These are phyloP conservation scores for Cucurbita argyrosperma DNA, from an alignment of 306 rosid genomes.

Conservation along the genomic window DNA sequence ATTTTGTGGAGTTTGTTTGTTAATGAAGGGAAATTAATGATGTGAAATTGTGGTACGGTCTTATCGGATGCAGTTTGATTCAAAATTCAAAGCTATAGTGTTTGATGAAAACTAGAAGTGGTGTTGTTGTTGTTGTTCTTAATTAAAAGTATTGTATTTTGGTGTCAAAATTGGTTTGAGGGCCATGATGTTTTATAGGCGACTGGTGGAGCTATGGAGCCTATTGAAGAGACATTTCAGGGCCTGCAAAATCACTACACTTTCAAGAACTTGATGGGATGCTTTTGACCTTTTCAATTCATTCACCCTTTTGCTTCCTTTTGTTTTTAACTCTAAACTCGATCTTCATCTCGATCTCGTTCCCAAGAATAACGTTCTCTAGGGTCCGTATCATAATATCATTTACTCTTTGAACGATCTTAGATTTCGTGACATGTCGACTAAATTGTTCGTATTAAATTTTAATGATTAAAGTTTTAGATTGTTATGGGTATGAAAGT, in stretches of 20 bases:
- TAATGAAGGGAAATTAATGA: conserved; percentile 12
- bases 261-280: conserved; percentile 6
- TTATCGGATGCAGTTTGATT: neutral
- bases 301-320: neutral
- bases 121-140: too few relatives aligned
- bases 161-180: too few relatives aligned
- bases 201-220: conserved; percentile 3
- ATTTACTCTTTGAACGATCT: too few relatives aligned
- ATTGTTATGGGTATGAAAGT: too few relatives aligned
- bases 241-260: conserved; percentile 10
- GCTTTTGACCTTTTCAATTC: conserved; percentile 9
- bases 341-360: too few relatives aligned
- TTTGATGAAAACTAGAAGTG: conserved; percentile 23
- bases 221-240: conserved; percentile 5
- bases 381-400: too few relatives aligned
- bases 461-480: too few relatives aligned
- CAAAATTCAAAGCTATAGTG: conserved; percentile 2
- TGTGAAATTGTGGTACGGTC: conserved; percentile 22
- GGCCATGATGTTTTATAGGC: neutral
- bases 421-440: too few relatives aligned
- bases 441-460: too few relatives aligned
- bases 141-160: too few relatives aligned
- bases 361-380: too few relatives aligned
- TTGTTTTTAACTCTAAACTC: too few relatives aligned
- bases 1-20: conserved; percentile 26